Evolutionary conservation across 768 basidiomycete genomes (phyloP), one percentile per base, ranked within the genome.

Genomic region (Russula compacta): DNA sequence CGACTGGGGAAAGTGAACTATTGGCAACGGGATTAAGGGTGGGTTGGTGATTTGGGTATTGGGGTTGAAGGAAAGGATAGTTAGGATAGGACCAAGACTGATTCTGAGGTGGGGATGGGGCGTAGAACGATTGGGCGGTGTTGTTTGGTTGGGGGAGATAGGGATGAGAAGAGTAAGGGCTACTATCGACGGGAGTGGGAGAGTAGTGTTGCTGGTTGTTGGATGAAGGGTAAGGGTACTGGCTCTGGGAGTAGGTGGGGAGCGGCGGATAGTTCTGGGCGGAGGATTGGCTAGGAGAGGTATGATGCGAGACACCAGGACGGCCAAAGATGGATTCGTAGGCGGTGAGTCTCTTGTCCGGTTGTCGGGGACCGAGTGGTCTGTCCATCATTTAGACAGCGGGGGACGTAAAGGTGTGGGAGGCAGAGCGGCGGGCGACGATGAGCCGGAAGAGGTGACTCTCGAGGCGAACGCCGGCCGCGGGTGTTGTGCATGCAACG

Each of bases 311-410:
- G 49, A 78, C 74, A 53, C 82, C 81, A 54, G 89, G 86, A 29
- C 90, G 81, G 29, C 89, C 89, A 73, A 93, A 93, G 75, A 93
- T 92, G 69, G 85, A 83, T 73, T 92, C 87, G 76, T 91, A 93
- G 49, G 90, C 90, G 58, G 84, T 82, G 73, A 82, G 77, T 56
- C 90, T 86, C 71, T 90, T 89, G 74, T 89, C 87, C 48, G 78
- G 78, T 60, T 70, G 73, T 56, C 79, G 72, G 74, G 86, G 86
- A 53, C 87, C 87, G 67, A 82, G 71, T 61, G 79, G 80, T 66
- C 77, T 74, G 67, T 81, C 79, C 79, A 81, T 81, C 59, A 68
- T 63, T 63, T 39, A 57, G 64, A 54, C 29, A n/a, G 44, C 35
- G 33, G 15, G 36, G 12, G 39, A 52, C 15, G 55, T 48, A 38